Percentiles rank a stretch among this genome's conserved stretches.
phyloP scores from a whole-genome alignment of 139 green algal genomes.

The Diplosphaera chodatii region DNA sequence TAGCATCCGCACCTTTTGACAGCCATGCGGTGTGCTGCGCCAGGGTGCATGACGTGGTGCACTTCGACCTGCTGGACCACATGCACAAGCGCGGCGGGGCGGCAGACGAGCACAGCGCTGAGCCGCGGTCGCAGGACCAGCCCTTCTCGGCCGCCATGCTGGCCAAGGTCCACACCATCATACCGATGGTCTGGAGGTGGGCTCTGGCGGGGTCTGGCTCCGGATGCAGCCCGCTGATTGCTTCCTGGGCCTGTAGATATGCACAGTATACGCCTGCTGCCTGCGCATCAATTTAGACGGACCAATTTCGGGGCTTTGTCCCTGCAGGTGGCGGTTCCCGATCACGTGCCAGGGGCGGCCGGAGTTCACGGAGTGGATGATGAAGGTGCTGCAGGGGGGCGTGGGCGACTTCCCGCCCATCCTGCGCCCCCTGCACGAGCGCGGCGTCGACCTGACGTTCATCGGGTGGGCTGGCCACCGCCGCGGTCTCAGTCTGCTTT shows the following conservation, averaged over 20 bases:
- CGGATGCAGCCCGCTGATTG: too few relatives aligned
- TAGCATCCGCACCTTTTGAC: too few relatives aligned
- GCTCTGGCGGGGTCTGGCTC: too few relatives aligned
- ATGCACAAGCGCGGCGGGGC: neutral
- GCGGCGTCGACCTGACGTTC: neutral
- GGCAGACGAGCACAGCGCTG: neutral
- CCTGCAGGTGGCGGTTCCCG: neutral
- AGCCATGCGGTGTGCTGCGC: too few relatives aligned
- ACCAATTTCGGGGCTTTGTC: too few relatives aligned
- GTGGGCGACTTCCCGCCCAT: neutral
- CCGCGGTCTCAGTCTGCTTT: too few relatives aligned
- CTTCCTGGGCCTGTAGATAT: too few relatives aligned
- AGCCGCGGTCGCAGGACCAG: neutral
- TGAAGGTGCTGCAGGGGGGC: neutral
- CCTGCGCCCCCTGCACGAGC: neutral
- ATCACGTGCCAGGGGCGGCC: neutral
- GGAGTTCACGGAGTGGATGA: neutral
- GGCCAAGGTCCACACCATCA: neutral
- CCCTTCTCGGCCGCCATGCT: neutral
- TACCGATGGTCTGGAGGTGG: neutral
- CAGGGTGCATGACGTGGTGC: neutral
- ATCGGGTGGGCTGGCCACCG: too few relatives aligned
- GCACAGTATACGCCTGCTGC: too few relatives aligned
- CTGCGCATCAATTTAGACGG: too few relatives aligned
- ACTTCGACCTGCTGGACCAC: neutral